These are phyloP conservation scores for Chytriomyces sp. DNA, from an alignment of 192 early-diverging fungal species.

Conservation along the genomic window DNA sequence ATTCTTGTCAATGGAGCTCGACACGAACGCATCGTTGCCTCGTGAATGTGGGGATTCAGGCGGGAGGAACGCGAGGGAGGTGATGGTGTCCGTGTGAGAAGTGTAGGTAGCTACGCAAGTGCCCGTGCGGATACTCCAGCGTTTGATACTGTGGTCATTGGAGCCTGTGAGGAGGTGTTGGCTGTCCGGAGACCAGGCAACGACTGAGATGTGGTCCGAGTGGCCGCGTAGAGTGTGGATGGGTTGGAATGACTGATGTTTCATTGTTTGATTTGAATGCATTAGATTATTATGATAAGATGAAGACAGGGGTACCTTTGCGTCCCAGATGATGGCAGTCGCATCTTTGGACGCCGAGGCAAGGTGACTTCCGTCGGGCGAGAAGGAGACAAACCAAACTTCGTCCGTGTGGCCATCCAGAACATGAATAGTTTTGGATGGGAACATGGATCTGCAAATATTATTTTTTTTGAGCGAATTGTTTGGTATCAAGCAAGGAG, in stretches of 20 bases:
- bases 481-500: slow-evolving; percentile 5
- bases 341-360: slow-evolving; percentile 92
- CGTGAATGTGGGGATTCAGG: slow-evolving; percentile 38
- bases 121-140: slow-evolving; percentile 84
- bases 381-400: slow-evolving; percentile 96
- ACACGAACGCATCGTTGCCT: slow-evolving; percentile 80
- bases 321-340: slow-evolving; percentile 86
- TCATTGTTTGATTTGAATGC: slow-evolving; percentile 3
- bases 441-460: slow-evolving; percentile 34
- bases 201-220: slow-evolving; percentile 71
- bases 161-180: slow-evolving; percentile 75
- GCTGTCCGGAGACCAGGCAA: slow-evolving; percentile 92
- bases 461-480: slow-evolving; percentile 22
- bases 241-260: slow-evolving; percentile 57
- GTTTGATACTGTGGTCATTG: slow-evolving; percentile 73
- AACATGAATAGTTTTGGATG: slow-evolving; percentile 58
- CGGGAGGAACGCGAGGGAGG: slow-evolving; percentile 80
- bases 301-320: slow-evolving; percentile 50
- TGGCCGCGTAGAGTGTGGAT: slow-evolving; percentile 64
- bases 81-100: slow-evolving; percentile 76
- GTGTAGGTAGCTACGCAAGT: slow-evolving; percentile 57
- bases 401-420: slow-evolving; percentile 84
- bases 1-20: slow-evolving; percentile 79
- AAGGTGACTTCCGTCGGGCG: slow-evolving; percentile 81
- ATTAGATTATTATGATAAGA: too few species aligned